Base-by-base conservation (phyloP, 2,329 filamentous ascomycete species). In the Aspergillus costaricaensis region DNA sequence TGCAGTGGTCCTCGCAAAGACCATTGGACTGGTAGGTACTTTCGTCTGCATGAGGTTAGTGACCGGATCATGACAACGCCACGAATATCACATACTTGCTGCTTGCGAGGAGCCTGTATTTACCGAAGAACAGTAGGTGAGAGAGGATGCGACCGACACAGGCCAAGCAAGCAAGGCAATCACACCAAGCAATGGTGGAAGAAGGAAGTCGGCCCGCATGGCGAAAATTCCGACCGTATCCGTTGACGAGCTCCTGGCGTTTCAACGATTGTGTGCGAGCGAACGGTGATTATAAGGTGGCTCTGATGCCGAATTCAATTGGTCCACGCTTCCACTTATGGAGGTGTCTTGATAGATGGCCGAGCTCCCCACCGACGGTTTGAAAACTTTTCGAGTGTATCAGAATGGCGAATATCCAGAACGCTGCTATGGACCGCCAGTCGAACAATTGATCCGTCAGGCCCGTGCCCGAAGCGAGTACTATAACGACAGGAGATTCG, bases 21-120 rank as follows among this genome's bases (percentile, higher is more conserved):
- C 81, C 81, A 61, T 80, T 80, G 8, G 80, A 82, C 64, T 82
- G 79, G 62, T 72, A 82, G 25, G 67, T 72, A 62, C 72, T 69
- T 44, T 65, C 57, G 25, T 76, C 80, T 81, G 62, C 32, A 52
- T 19, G 27, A 23, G 15, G 59, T 65, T 52, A 63, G 60, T 50
- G 27, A 41, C 10, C 10, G 49, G 15, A 41, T 19, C 5, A 19
- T 41, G 14, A 36, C 23, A n/a, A 30, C 3, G 12, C 38, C 38
- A n/a, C 8, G 23, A 48, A 5, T 23, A 43, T 27, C 17, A 69
- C 79, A 56, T 75, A 80, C 78, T 72, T 38, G 70, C 62, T 25
- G 70, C 64, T 57, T 68, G 75, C 15, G 69, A 70, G 4, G 76
- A 65, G 41, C 78, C 80, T n/a, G 80, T 82, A 61, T 81, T 81